Percentiles rank a stretch among this genome's conserved stretches.
Conservation (phyloP, 2,329 filamentous ascomycete species). For the Capronia coronata region DNA sequence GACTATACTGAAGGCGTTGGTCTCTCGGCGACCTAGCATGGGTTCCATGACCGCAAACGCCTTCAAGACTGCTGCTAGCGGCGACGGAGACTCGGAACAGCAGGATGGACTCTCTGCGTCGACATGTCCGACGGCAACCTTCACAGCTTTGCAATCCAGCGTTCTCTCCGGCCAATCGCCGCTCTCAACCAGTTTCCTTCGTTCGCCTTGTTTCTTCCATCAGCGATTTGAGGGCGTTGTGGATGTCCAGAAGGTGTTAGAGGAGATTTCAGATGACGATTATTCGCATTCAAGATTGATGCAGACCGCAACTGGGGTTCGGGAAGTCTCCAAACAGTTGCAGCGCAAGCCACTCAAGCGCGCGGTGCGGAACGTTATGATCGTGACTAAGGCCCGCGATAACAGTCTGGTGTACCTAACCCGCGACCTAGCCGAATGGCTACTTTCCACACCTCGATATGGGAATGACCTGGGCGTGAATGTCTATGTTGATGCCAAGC, state of each 20-base stretch:
- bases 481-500: slow-evolving; percentile 96
- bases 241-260: slow-evolving; percentile 87
- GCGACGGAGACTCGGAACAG: slow-evolving; percentile 15
- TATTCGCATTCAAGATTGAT: slow-evolving; percentile 91
- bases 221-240: slow-evolving; percentile 94
- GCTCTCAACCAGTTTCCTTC: slow-evolving; percentile 56
- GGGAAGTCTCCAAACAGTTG: slow-evolving; percentile 91
- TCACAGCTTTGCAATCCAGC: slow-evolving; percentile 46
- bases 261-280: slow-evolving; percentile 82
- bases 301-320: slow-evolving; percentile 88
- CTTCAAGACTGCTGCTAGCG: slow-evolving; percentile 5
- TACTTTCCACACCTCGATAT: slow-evolving; percentile 82
- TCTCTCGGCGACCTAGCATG: slow-evolving; percentile 54
- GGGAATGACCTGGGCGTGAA: slow-evolving; percentile 85
- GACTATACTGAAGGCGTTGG: slow-evolving; percentile 75
- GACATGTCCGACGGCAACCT: slow-evolving; percentile 58
- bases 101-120: slow-evolving; percentile 41
- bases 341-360: slow-evolving; percentile 87
- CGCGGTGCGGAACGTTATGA: slow-evolving; percentile 92
- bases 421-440: slow-evolving; percentile 77
- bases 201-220: slow-evolving; percentile 97
- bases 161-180: slow-evolving; percentile 40
- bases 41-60: slow-evolving; percentile 30
- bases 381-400: slow-evolving; percentile 94
- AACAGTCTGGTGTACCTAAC: slow-evolving; percentile 88